phyloP scores from a whole-genome alignment of 2,329 filamentous ascomycete species.

The Aspergillus sp. region DNA sequence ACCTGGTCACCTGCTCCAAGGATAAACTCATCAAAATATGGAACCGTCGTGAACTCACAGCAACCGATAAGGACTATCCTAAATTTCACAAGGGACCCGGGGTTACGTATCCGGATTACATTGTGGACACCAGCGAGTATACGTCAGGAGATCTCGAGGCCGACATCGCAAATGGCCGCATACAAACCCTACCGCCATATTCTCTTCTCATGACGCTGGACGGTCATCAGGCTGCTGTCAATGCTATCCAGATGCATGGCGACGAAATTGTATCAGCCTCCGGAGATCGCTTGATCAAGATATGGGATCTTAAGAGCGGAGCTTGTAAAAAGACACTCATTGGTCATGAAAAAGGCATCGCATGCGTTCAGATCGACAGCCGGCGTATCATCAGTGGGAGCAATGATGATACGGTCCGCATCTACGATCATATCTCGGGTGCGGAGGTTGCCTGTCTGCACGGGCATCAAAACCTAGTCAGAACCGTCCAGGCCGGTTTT shows the following conservation, averaged over 20 bases:
- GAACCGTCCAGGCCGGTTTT: constrained; percentile 92
- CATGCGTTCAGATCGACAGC: constrained; percentile 94
- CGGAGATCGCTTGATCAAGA: constrained; percentile 85
- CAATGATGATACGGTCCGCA: constrained; percentile 91
- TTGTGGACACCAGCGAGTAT: constrained; percentile 44
- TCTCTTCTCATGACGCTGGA: constrained; percentile 70
- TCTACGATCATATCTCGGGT: constrained; percentile 80
- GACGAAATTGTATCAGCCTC: constrained; percentile 90
- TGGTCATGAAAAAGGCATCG: constrained; percentile 91
- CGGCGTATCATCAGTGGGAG: constrained; percentile 90
- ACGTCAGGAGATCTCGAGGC: constrained; percentile 39
- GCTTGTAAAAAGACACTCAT: constrained; percentile 69
- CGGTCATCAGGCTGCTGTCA: constrained; percentile 86
- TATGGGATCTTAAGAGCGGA: constrained; percentile 85
- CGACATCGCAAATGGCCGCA: constrained; percentile 34
- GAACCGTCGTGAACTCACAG: constrained; percentile 64
- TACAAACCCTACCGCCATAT: constrained; percentile 54
- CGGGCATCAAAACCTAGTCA: constrained; percentile 76
- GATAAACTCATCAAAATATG: constrained; percentile 97
- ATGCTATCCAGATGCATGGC: constrained; percentile 84
- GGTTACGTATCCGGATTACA: constrained; percentile 47
- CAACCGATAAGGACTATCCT: constrained; percentile 41
- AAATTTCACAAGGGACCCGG: constrained; percentile 34
- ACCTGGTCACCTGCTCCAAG: constrained; percentile 93
- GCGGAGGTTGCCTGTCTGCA: constrained; percentile 83